phyloP scores from a whole-genome alignment of 1,284 basidiomycete species.

The Polyporus tsugae region DNA sequence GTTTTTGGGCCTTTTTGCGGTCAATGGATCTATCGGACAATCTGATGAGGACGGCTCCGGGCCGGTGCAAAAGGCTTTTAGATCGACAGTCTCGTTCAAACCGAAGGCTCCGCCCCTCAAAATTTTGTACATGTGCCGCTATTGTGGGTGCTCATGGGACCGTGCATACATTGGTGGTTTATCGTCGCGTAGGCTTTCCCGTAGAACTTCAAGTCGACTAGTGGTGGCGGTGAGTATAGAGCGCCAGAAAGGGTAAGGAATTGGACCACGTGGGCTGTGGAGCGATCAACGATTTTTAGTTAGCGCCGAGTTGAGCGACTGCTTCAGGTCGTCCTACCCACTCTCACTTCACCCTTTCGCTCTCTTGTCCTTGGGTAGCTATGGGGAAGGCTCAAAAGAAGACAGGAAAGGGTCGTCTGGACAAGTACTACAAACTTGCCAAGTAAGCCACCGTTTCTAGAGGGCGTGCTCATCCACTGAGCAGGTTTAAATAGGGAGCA shows the following conservation, averaged over 20 bases:
- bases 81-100: no score
- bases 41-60: no score
- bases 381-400: constrained; percentile 89
- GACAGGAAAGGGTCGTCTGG: constrained; percentile 94
- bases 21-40: no score
- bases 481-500: constrained; percentile 75
- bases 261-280: constrained; percentile 17
- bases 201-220: no score
- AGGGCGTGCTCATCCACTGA: not conserved
- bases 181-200: no score
- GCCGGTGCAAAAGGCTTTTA: no score
- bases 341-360: constrained; percentile 1
- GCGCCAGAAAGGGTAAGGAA: not conserved
- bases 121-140: no score
- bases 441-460: constrained; percentile 62
- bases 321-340: not conserved
- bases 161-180: no score
- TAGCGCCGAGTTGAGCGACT: constrained; percentile 15
- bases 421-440: constrained; percentile 96
- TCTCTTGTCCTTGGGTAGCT: constrained; percentile 15
- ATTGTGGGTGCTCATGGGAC: no score
- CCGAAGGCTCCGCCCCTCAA: no score
- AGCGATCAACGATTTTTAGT: constrained; percentile 32
- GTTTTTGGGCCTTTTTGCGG: no score
- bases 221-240: not conserved